Base-by-base conservation (phyloP, 2,329 filamentous ascomycete genomes). In the Parascedosporium putredinis region DNA sequence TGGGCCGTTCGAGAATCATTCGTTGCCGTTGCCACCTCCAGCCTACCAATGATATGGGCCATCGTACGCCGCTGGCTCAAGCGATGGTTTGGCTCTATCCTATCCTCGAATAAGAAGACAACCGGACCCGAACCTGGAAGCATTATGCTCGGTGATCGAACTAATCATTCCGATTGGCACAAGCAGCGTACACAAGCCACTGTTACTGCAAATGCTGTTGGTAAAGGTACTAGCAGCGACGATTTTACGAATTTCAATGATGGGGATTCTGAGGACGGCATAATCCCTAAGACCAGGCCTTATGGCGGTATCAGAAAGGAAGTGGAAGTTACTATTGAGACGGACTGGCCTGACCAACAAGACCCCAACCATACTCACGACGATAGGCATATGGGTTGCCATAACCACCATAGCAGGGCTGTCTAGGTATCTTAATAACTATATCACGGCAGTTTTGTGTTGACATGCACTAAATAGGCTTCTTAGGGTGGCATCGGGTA, bases 11-110 rank as follows among this genome's bases (percentile, higher is more conserved):
- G 53, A 22, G 63, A 66, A 50, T 57, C 62, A 2, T 61, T 68
- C 50, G 65, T 68, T 24, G 64, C 67, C 14, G 62, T 67, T 24
- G 59, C 66, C 23, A 65, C 63, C 24, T 62, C 64, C 2, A 68
- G 65, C 44, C 52, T 68, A 5, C 66, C 66, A n/a, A 60, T 61
- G 48, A 58, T 59, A 6, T 62, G 60, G 55, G 59, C 51, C 24
- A 56, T 51, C 46, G 50, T 56, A 6, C 55, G 66, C 50, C 6
- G n/a, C 34, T 40, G 34, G 34, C 12, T 40, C 5, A 40, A 16
- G 12, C 34, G 34, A 16, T 40, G 7, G 7, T 7, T 40, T n/a
- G 18, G 34, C n/a, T 40, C 34, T 8, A n/a, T n/a, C n/a, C 34
- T 40, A 16, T 40, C n/a, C 7, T 40, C 34, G 6, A 16, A 20